Evolutionary conservation across 257 asterid species (phyloP).

Genomic region (Ballota nigra): DNA sequence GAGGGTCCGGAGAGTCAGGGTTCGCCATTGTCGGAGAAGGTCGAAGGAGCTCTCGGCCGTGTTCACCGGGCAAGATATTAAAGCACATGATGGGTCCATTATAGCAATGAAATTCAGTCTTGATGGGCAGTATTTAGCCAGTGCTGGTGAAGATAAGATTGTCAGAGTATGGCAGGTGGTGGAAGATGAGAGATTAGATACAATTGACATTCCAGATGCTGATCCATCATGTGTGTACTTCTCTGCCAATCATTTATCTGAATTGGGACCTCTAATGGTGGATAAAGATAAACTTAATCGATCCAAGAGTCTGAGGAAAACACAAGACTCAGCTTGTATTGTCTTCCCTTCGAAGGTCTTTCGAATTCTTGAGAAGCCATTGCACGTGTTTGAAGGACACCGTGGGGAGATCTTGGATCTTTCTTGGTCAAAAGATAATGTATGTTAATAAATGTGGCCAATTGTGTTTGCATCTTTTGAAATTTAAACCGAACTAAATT

Average conservation of each 20-base stretch:
- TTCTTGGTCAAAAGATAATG: slow-evolving; percentile 89
- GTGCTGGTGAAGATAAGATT: slow-evolving; percentile 90
- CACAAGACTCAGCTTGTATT: slow-evolving; percentile 80
- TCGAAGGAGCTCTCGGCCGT: slow-evolving; percentile 84
- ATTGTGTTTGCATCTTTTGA: slow-evolving; percentile 7
- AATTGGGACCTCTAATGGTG: slow-evolving; percentile 51
- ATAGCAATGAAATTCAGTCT: slow-evolving; percentile 81
- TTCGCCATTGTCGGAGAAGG: slow-evolving; percentile 52
- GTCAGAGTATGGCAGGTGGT: slow-evolving; percentile 87
- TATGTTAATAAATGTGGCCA: slow-evolving; percentile 34
- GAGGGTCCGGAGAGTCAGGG: slow-evolving; percentile 55
- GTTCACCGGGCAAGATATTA: slow-evolving; percentile 75
- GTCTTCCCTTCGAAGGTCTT: slow-evolving; percentile 83
- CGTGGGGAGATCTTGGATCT: slow-evolving; percentile 77
- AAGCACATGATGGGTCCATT: slow-evolving; percentile 87
- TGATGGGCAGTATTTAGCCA: slow-evolving; percentile 89
- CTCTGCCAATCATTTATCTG: slow-evolving; percentile 60
- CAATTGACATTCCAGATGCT: slow-evolving; percentile 54
- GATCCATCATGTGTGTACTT: slow-evolving; percentile 90
- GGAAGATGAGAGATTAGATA: slow-evolving; percentile 78
- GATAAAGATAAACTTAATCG: slow-evolving; percentile 52
- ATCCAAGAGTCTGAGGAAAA: slow-evolving; percentile 42
- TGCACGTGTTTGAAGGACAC: slow-evolving; percentile 83
- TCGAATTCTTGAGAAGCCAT: slow-evolving; percentile 71
- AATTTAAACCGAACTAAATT: neutral